These are phyloP conservation scores for Garcia nutans DNA, from an alignment of 345 rosid species.

Conservation along the genomic window DNA sequence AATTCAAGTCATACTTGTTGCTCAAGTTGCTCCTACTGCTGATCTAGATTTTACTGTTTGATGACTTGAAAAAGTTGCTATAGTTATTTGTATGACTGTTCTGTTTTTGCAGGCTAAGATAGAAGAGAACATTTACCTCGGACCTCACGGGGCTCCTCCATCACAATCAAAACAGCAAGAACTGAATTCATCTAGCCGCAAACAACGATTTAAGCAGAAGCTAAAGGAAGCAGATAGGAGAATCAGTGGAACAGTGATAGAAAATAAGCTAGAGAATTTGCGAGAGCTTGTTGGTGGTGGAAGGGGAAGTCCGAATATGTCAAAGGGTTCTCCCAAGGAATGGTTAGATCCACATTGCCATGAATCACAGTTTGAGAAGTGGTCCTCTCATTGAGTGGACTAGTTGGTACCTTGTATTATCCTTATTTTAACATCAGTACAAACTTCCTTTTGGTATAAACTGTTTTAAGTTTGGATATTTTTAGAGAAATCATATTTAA, in stretches of 20 bases:
- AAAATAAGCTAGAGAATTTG: slow-evolving; percentile 78
- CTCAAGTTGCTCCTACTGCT: not conserved
- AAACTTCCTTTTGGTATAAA: not conserved
- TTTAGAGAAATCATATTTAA: slow-evolving; percentile 13
- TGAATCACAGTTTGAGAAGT: slow-evolving; percentile 77
- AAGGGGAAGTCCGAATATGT: slow-evolving; percentile 39
- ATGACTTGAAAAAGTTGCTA: not conserved
- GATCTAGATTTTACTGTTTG: not conserved
- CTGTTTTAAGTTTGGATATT: slow-evolving; percentile 14
- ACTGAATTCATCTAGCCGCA: slow-evolving; percentile 52
- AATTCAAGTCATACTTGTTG: not conserved
- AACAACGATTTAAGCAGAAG: slow-evolving; percentile 82
- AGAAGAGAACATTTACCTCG: slow-evolving; percentile 81
- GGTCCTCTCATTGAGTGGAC: slow-evolving; percentile 40
- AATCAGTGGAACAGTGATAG: slow-evolving; percentile 61
- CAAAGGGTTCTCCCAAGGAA: slow-evolving; percentile 59
- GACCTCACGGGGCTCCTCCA: slow-evolving; percentile 93
- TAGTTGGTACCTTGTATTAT: slow-evolving; percentile 6
- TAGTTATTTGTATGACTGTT: not conserved
- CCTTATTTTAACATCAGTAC: slow-evolving; percentile 3
- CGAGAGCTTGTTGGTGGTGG: slow-evolving; percentile 70
- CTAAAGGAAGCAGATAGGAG: slow-evolving; percentile 82
- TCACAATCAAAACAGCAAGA: slow-evolving; percentile 67
- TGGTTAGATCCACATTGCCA: slow-evolving; percentile 96
- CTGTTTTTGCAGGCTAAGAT: slow-evolving; percentile 37